phyloP scores from a whole-genome alignment of 108 stramenopile genomes.

The Chaetoceros muelleri region DNA sequence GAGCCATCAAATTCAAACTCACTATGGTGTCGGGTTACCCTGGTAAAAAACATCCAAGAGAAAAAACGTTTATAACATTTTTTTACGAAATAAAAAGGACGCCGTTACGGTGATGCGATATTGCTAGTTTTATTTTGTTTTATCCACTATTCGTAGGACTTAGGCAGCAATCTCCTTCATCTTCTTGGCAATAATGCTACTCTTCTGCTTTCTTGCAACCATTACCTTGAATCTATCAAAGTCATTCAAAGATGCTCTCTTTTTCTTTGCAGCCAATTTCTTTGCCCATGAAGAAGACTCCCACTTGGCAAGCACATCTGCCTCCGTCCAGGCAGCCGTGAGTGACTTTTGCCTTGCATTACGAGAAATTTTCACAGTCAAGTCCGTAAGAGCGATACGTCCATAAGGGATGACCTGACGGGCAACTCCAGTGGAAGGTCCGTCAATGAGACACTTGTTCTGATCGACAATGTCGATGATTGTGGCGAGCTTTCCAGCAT shows the following conservation, averaged over 20 bases:
- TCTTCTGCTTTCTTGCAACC: slow-evolving; percentile 92
- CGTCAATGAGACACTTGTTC: slow-evolving; percentile 97
- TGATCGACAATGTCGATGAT: slow-evolving; percentile 97
- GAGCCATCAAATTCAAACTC: background rate
- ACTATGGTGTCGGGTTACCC: background rate
- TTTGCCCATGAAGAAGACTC: slow-evolving; percentile 88
- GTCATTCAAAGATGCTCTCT: slow-evolving; percentile 75
- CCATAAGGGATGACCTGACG: slow-evolving; percentile 95
- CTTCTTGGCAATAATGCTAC: slow-evolving; percentile 81
- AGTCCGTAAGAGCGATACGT: slow-evolving; percentile 90
- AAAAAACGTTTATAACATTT: background rate
- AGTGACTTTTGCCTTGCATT: slow-evolving; percentile 87
- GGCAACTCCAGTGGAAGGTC: slow-evolving; percentile 83
- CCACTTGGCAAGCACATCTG: slow-evolving; percentile 84
- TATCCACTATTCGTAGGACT: no score
- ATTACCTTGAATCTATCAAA: slow-evolving; percentile 99
- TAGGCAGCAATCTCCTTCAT: slow-evolving; percentile 74
- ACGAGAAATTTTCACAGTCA: slow-evolving; percentile 83
- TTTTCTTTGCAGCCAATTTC: slow-evolving; percentile 85
- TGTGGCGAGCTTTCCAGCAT: slow-evolving; percentile 88
- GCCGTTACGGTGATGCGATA: no score
- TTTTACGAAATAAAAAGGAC: no score
- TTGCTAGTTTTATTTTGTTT: no score
- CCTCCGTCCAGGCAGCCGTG: slow-evolving; percentile 80
- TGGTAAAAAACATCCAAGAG: background rate